Percentiles rank a stretch among this genome's conserved stretches.
These are phyloP conservation scores for Neofusicoccum umdonicola DNA, from an alignment of 2,329 filamentous ascomycete genomes.

Conservation along the genomic window DNA sequence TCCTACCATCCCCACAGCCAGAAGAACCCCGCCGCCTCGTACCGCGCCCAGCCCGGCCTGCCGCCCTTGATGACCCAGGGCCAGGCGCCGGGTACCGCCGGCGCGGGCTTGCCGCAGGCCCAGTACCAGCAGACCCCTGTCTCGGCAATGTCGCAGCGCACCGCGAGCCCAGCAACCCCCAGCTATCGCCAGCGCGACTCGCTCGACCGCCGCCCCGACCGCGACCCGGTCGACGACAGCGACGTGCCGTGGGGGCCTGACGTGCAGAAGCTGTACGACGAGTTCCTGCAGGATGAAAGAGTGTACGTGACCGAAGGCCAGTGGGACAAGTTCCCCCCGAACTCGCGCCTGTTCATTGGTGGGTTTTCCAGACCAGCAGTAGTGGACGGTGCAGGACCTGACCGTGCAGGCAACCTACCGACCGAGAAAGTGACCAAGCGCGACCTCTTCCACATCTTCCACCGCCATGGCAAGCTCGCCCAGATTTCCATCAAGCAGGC, in stretches of 20 bases:
- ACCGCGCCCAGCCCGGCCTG: constrained; percentile 27
- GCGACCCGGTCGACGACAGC: constrained; percentile 40
- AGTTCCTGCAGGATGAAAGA: constrained; percentile 70
- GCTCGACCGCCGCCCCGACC: constrained; percentile 24
- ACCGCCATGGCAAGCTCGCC: constrained; percentile 78
- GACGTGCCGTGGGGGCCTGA: constrained; percentile 54
- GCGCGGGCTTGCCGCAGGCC: constrained; percentile 6
- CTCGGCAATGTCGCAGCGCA: constrained; percentile 23
- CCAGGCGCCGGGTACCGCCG: constrained; percentile 17
- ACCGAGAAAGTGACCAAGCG: constrained; percentile 91
- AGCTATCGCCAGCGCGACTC: constrained; percentile 30
- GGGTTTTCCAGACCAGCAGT: constrained; percentile 31
- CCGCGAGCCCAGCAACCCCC: constrained; percentile 30
- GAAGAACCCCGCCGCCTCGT: constrained; percentile 31
- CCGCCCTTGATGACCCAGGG: constrained; percentile 27
- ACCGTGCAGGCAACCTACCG: constrained; percentile 72
- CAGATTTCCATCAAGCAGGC: constrained; percentile 96
- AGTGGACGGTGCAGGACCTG: constrained; percentile 1
- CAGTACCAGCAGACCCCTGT: constrained; percentile 19
- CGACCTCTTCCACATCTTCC: constrained; percentile 89
- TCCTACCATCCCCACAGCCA: constrained; percentile 50
- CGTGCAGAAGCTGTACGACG: constrained; percentile 67
- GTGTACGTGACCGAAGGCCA: constrained; percentile 73
- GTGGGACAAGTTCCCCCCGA: constrained; percentile 77
- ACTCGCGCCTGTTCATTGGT: constrained; percentile 80